A percentile compares a stretch with the other conserved stretches of the same genome.
Conservation (phyloP, 2,329 filamentous ascomycete genomes). For the Epichloe baconii region DNA sequence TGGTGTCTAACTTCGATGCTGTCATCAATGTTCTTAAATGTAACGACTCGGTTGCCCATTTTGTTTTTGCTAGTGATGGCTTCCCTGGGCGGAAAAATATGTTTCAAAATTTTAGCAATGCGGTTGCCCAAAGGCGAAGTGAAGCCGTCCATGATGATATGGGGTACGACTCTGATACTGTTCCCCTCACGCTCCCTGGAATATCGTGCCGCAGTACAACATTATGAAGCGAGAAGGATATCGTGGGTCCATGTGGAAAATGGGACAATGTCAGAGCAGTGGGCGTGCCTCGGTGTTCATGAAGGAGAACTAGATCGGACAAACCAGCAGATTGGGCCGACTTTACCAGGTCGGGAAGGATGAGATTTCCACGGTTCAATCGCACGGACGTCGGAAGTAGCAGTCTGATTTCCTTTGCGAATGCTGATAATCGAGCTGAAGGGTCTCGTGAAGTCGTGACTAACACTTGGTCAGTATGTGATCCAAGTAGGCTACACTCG, state of each 20-base stretch:
- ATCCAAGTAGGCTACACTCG: background rate
- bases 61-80: slow-evolving; percentile 57
- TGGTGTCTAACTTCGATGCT: slow-evolving; percentile 72
- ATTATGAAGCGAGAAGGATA: slow-evolving; percentile 79
- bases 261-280: slow-evolving; percentile 81
- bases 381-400: slow-evolving; percentile 76
- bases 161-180: slow-evolving; percentile 83
- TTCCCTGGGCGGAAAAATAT: slow-evolving; percentile 85
- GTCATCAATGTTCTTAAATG: slow-evolving; percentile 88
- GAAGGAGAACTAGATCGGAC: slow-evolving; percentile 73
- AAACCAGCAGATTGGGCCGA: slow-evolving; percentile 71
- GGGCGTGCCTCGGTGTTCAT: slow-evolving; percentile 79
- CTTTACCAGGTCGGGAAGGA: slow-evolving; percentile 72
- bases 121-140: slow-evolving; percentile 66
- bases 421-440: slow-evolving; percentile 70
- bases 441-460: slow-evolving; percentile 87
- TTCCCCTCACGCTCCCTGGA: slow-evolving; percentile 73
- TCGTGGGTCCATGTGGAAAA: slow-evolving; percentile 71
- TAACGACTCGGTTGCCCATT: slow-evolving; percentile 78
- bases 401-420: slow-evolving; percentile 82
- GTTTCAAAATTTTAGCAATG: slow-evolving; percentile 82
- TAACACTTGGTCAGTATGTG: slow-evolving; percentile 20
- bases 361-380: slow-evolving; percentile 80
- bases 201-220: slow-evolving; percentile 89
- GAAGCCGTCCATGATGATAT: slow-evolving; percentile 93